Evolutionary conservation across 352 stramenopile species (phyloP), one percentile per base, ranked within the genome.

Genomic region (Phytopythium delawarense): DNA sequence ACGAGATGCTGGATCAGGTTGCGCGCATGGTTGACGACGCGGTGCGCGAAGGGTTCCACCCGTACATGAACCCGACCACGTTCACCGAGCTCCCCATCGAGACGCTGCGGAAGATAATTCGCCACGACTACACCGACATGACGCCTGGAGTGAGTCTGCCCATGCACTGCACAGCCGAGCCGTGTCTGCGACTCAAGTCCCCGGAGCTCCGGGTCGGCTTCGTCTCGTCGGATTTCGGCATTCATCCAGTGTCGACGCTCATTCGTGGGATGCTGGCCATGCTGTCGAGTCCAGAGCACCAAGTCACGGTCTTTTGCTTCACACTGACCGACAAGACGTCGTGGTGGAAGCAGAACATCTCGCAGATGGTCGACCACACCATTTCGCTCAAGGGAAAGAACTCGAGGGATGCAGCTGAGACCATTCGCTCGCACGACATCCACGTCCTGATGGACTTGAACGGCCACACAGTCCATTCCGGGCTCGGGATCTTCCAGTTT

Each of bases 261-360:
- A 63, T 96, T 50, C 77, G 86, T 3, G 86, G 88, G 0, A 64
- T 94, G 18, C 54, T 94, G 15, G 61, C 74, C 4, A 67, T 84
- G 51, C 70, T 94, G 0, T 65, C 81, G 7, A 61, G 64, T 21
- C 32, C 56, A 0, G 50, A 72, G 4, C 66, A 86, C 9, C 58
- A 63, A 0, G 62, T 76, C 7, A 74, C 75, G 30, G 78, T 94
- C 4, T 93, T 82, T 59, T 91, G 83, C 62, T 96, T 94, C 64
- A 76, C 83, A 0, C 70, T 94, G 1, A 83, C 74, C 1, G 63
- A 73, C 18, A 61, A 66, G 2, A 66, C 70, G 16, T 93, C 82
- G 4, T 96, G 87, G 87, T 96, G 87, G 85, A 82, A 79, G 21
- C 64, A 70, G 7, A 96, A 96, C 62, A 93, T 94, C 59, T 90